Percentiles rank a stretch among this genome's conserved stretches.
Evolutionary conservation across 306 rosid genomes (phyloP).

Genomic region (Geum urbanum): DNA sequence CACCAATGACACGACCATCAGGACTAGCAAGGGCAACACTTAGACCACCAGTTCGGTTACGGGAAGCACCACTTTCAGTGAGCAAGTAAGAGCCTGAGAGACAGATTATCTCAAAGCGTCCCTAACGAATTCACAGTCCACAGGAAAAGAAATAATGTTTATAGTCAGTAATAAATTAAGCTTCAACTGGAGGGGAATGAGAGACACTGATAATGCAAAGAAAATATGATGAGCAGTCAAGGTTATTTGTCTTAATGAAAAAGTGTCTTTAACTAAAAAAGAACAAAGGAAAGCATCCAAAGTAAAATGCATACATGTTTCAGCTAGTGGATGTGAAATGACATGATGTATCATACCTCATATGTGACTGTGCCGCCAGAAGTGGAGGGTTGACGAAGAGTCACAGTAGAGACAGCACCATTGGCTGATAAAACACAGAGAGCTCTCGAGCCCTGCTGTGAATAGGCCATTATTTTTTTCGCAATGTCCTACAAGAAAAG

Average conservation of each 20-base stretch:
- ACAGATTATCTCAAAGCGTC: constrained; percentile 86
- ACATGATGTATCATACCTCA: constrained; percentile 50
- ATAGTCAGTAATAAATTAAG: constrained; percentile 1
- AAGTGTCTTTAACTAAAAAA: not conserved
- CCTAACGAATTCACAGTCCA: constrained; percentile 46
- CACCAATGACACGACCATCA: constrained; percentile 87
- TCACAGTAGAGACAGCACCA: constrained; percentile 88
- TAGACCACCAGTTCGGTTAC: constrained; percentile 66
- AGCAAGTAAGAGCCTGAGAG: constrained; percentile 79
- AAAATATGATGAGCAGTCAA: not conserved
- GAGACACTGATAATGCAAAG: not conserved
- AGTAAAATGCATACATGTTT: not conserved
- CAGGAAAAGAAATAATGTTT: constrained; percentile 7
- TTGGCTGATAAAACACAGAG: constrained; percentile 80
- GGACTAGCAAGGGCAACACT: constrained; percentile 88
- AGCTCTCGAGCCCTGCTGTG: constrained; percentile 89
- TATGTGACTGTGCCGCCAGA: constrained; percentile 91
- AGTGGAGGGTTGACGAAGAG: constrained; percentile 85
- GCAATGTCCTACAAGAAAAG: constrained; percentile 65
- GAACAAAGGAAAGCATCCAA: not conserved
- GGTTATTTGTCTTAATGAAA: not conserved
- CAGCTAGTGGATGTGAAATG: not conserved
- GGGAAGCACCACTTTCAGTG: constrained; percentile 50
- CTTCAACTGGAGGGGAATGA: not conserved
- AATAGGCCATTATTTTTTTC: constrained; percentile 76